phyloP scores from a whole-genome alignment of 345 rosid species.

The Citrus maxima region DNA sequence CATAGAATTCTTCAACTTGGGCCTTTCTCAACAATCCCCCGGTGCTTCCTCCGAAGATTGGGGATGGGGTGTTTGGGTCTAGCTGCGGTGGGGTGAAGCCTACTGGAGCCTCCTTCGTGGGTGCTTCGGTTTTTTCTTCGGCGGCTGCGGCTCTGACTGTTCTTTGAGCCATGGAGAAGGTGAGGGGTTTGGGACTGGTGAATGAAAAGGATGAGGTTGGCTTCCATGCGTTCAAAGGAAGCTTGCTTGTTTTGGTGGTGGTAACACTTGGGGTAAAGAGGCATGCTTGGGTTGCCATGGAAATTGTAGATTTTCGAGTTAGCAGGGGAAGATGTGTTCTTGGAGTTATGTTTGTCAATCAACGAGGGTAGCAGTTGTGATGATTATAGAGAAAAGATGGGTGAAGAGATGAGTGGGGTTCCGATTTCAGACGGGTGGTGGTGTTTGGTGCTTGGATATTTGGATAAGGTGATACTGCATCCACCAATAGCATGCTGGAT shows the following conservation, averaged over 20 bases:
- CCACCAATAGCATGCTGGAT: conserved; percentile 41
- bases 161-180: conserved; percentile 32
- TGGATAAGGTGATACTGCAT: conserved; percentile 49
- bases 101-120: conserved; percentile 54
- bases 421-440: conserved; percentile 23
- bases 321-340: background rate
- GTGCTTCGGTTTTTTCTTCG: conserved; percentile 24
- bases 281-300: conserved; percentile 74
- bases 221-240: conserved; percentile 41
- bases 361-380: background rate
- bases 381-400: background rate
- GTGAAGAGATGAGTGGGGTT: background rate
- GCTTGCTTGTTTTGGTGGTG: conserved; percentile 43
- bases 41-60: conserved; percentile 87
- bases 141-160: conserved; percentile 37
- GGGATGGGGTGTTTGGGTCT: conserved; percentile 87
- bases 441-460: background rate
- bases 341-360: background rate
- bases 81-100: conserved; percentile 85
- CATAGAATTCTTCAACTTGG: conserved; percentile 89
- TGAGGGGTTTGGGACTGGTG: conserved; percentile 33
- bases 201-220: conserved; percentile 30
- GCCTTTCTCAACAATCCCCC: conserved; percentile 83
- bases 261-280: conserved; percentile 55
- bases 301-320: background rate